Conservation (phyloP, 805 yeast genomes). For the Starmerella khaoyaiensis region DNA sequence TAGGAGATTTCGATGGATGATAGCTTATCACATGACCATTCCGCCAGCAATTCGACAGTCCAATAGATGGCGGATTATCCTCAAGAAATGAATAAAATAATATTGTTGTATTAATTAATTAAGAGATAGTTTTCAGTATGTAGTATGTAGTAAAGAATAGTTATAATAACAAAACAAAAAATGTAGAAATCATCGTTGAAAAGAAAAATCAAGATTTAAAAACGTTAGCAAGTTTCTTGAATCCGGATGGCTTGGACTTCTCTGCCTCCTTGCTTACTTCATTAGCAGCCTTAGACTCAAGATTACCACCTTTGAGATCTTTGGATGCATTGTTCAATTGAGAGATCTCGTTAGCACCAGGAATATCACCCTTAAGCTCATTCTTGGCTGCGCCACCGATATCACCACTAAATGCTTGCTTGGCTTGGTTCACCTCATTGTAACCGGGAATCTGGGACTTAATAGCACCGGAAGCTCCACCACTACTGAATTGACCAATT, state of each 20-base stretch:
- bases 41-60: too few species aligned
- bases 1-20: too few species aligned
- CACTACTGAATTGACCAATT: constrained; percentile 1
- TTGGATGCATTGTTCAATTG: constrained; percentile 6
- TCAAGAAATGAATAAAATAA: too few species aligned
- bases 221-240: constrained; percentile 13
- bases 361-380: constrained; percentile 10
- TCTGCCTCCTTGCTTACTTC: constrained; percentile 8
- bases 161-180: background rate
- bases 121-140: too few species aligned
- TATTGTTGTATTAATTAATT: too few species aligned
- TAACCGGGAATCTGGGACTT: constrained; percentile 11
- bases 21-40: too few species aligned
- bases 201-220: constrained; percentile 15
- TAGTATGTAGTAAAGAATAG: background rate
- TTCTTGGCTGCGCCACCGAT: constrained; percentile 11
- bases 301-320: constrained; percentile 7
- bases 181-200: background rate
- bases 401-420: constrained; percentile 6
- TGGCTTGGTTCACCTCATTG: constrained; percentile 7
- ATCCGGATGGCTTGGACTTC: constrained; percentile 3
- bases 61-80: too few species aligned
- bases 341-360: constrained; percentile 10
- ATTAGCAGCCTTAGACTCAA: background rate
- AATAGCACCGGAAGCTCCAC: constrained; percentile 5